Evolutionary conservation across 352 stramenopile species (phyloP).

Genomic region (Discostella stelligera): DNA sequence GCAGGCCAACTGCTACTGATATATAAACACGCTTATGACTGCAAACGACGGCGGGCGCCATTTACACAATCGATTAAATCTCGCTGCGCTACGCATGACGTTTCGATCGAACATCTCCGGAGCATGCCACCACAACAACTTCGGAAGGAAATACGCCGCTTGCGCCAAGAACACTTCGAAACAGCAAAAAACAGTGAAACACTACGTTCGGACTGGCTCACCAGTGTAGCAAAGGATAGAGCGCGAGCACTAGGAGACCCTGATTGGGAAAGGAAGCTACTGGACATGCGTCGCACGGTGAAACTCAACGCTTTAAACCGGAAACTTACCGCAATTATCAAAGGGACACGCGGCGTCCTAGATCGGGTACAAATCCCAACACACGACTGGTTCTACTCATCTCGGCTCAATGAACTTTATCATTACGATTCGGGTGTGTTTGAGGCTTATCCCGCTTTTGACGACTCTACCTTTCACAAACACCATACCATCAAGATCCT

Average conservation of each 20-base stretch:
- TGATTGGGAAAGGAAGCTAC: constrained; percentile 22
- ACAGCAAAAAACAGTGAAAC: constrained; percentile 14
- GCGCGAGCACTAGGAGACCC: not conserved
- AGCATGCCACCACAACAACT: not conserved
- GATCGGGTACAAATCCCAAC: constrained; percentile 21
- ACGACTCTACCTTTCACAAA: too few species aligned
- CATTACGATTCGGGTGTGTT: constrained; percentile 23
- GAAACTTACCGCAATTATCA: constrained; percentile 10
- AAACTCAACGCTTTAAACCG: constrained; percentile 6
- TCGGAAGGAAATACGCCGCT: not conserved
- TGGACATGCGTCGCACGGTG: constrained; percentile 1
- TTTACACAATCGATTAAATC: not conserved
- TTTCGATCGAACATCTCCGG: not conserved
- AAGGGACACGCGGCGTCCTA: not conserved
- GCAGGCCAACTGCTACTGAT: not conserved
- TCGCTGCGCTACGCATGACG: not conserved
- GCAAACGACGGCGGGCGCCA: not conserved
- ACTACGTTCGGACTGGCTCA: constrained; percentile 7
- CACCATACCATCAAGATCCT: constrained; percentile 35
- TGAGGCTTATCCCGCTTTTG: constrained; percentile 26
- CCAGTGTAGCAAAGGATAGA: not conserved
- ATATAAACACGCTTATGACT: constrained; percentile 5
- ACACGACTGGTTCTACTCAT: constrained; percentile 26
- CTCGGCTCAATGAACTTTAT: constrained; percentile 15
- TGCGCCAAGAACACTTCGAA: constrained; percentile 4